Evolutionary conservation across 2,329 filamentous ascomycete species (phyloP).

Genomic region (Nakataea oryzae): DNA sequence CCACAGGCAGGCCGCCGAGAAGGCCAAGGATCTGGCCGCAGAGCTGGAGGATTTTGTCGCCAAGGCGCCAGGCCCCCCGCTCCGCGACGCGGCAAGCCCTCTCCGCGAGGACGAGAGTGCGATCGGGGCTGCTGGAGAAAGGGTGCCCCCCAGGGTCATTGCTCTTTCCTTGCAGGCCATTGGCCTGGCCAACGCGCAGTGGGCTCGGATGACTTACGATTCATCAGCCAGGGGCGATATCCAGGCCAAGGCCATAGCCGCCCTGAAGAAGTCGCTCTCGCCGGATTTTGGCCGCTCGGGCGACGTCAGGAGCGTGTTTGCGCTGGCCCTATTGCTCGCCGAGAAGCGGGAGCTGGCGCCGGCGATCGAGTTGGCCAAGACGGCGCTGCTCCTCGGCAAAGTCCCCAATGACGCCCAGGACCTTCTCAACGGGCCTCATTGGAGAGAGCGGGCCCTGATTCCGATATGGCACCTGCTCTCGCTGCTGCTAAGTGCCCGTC

Average conservation of each 20-base stretch:
- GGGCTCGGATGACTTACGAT: conserved; percentile 74
- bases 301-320: conserved; percentile 69
- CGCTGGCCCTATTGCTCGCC: conserved; percentile 73
- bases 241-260: conserved; percentile 67
- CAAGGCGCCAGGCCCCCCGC: conserved; percentile 28
- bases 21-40: conserved; percentile 58
- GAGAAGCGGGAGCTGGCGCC: conserved; percentile 72
- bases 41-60: conserved; percentile 68
- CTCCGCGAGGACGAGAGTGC: conserved; percentile 10
- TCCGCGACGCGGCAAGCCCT: conserved; percentile 4
- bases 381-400: conserved; percentile 55
- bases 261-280: conserved; percentile 62
- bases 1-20: conserved; percentile 62
- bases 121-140: conserved; percentile 6
- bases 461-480: conserved; percentile 88
- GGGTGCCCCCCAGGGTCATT: conserved; percentile 49
- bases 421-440: conserved; percentile 36
- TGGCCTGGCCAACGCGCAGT: conserved; percentile 76
- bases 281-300: conserved; percentile 54
- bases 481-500: conserved; percentile 72
- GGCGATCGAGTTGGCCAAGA: conserved; percentile 75
- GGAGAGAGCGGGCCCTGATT: conserved; percentile 57
- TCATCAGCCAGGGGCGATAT: conserved; percentile 59
- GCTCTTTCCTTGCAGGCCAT: conserved; percentile 74
- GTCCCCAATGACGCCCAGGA: conserved; percentile 31